Evolutionary conservation across 1,284 basidiomycete species (phyloP).

Genomic region (Ganoderma boninense): DNA sequence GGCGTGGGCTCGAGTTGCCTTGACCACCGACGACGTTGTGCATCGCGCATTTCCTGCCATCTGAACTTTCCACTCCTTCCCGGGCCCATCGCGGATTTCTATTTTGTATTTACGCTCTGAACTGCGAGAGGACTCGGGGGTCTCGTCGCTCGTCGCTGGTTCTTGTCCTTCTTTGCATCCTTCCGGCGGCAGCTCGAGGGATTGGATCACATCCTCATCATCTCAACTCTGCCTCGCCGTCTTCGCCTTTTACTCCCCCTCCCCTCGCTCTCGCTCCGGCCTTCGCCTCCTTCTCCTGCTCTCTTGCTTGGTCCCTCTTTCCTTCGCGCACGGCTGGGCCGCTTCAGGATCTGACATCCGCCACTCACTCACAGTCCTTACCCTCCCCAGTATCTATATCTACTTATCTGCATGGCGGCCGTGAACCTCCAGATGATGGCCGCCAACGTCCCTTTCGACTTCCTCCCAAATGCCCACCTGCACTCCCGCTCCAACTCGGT

Average conservation of each 20-base stretch:
- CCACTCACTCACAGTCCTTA: conserved; percentile 39
- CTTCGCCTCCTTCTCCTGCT: conserved; percentile 30
- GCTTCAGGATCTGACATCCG: conserved; percentile 40
- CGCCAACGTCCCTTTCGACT: conserved; percentile 71
- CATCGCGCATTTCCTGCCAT: conserved; percentile 38
- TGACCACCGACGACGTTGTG: conserved; percentile 61
- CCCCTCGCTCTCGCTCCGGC: conserved; percentile 39
- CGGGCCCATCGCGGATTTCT: conserved; percentile 28
- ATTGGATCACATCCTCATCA: conserved; percentile 34
- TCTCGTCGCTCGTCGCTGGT: conserved; percentile 16
- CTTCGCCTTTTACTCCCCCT: conserved; percentile 27
- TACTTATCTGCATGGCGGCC: conserved; percentile 63
- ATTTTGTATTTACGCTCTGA: conserved; percentile 34
- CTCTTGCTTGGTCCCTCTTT: conserved; percentile 34
- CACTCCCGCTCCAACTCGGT: conserved; percentile 82
- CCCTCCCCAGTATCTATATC: conserved; percentile 39
- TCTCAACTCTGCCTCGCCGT: conserved; percentile 25
- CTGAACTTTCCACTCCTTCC: conserved; percentile 38
- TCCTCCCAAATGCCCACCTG: conserved; percentile 64
- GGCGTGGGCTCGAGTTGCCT: conserved; percentile 59
- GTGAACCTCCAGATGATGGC: conserved; percentile 79
- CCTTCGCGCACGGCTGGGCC: conserved; percentile 48
- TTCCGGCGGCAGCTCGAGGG: conserved; percentile 26
- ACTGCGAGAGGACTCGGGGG: conserved; percentile 29
- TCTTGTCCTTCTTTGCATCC: conserved; percentile 19